phyloP scores from a whole-genome alignment of 768 basidiomycete species.

The Termitomyces sp. region DNA sequence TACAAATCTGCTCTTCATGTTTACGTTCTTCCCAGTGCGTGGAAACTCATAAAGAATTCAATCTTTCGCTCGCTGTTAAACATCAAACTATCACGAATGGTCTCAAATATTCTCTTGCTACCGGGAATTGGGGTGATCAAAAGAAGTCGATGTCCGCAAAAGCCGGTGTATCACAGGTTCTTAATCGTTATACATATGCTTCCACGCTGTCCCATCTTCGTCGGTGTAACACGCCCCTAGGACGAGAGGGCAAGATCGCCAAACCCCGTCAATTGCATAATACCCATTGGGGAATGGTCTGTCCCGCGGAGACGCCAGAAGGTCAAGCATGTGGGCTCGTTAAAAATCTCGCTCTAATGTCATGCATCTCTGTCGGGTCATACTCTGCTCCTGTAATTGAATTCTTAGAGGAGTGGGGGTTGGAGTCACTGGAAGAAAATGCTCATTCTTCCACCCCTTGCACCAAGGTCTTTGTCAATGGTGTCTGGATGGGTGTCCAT shows the following conservation, averaged over 20 bases:
- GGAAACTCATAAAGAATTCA: constrained; percentile 93
- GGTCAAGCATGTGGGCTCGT: constrained; percentile 99
- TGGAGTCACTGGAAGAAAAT: constrained; percentile 93
- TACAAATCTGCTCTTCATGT: constrained; percentile 7
- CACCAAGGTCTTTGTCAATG: constrained; percentile 98
- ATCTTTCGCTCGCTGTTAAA: constrained; percentile 86
- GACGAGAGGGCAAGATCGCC: constrained; percentile 97
- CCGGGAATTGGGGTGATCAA: constrained; percentile 99
- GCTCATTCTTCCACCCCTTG: constrained; percentile 76
- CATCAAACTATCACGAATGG: constrained; percentile 98
- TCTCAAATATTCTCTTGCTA: constrained; percentile 94
- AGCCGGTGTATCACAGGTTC: constrained; percentile 97
- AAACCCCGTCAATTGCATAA: constrained; percentile 99
- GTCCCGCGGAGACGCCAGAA: constrained; percentile 98
- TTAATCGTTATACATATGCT: constrained; percentile 98
- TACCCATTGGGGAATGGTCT: constrained; percentile 99
- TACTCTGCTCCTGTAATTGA: constrained; percentile 95
- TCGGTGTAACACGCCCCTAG: constrained; percentile 96
- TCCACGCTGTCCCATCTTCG: constrained; percentile 97
- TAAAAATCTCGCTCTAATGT: constrained; percentile 96
- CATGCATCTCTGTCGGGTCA: constrained; percentile 97
- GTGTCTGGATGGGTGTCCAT: constrained; percentile 99
- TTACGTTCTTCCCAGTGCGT: constrained; percentile 64
- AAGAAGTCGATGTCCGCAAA: constrained; percentile 98
- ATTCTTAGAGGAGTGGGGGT: constrained; percentile 97